phyloP scores from a whole-genome alignment of 2,329 filamentous ascomycete genomes.

The Pseudogymnoascus sp. region DNA sequence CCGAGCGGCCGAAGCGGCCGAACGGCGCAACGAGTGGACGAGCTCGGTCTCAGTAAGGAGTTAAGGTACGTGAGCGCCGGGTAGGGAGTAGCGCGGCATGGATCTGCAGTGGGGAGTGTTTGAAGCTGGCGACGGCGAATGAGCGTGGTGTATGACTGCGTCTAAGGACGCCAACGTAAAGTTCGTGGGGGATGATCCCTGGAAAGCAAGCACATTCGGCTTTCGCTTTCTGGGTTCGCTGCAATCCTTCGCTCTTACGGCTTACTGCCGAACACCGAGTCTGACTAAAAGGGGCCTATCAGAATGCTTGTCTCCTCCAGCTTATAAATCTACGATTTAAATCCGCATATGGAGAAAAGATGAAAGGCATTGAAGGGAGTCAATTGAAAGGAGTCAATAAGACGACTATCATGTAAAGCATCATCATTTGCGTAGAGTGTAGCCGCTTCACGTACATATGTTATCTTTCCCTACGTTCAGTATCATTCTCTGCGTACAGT shows the following conservation, averaged over 20 bases:
- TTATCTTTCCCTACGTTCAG: not conserved
- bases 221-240: not conserved
- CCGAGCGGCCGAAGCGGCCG: not conserved
- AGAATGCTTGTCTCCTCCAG: not conserved
- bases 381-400: not conserved
- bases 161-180: not conserved
- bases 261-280: not conserved
- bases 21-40: not conserved
- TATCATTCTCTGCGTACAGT: not conserved
- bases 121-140: not conserved
- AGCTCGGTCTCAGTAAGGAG: not conserved
- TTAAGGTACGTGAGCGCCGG: not conserved
- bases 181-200: not conserved
- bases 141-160: not conserved
- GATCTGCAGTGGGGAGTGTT: not conserved
- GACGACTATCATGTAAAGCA: not conserved
- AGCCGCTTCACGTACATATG: not conserved
- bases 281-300: not conserved
- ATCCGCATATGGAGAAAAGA: not conserved
- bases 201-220: not conserved
- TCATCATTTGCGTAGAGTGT: not conserved
- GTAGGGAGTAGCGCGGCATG: not conserved
- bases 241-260: not conserved
- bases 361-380: not conserved
- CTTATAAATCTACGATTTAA: not conserved